Evolutionary conservation across 2,329 filamentous ascomycete genomes (phyloP), one percentile per base, ranked within the genome.

Genomic region (Ophiostoma ips): DNA sequence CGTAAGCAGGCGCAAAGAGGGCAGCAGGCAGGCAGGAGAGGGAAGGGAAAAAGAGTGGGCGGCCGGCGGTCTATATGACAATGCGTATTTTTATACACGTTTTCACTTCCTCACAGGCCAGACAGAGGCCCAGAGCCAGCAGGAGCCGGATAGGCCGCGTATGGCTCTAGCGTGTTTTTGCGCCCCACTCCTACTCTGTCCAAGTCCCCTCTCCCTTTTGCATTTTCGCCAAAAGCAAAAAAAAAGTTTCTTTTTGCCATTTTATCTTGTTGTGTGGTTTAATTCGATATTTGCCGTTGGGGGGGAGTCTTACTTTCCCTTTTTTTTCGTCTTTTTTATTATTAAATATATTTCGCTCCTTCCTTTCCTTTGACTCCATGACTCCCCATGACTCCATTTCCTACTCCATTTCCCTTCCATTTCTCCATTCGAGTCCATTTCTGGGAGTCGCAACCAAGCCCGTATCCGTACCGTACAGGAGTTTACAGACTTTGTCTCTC

Each of bases 81-180:
- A 51, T 55, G 52, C 54, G 56, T 60, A 60, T 60, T 60, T 61
- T 60, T 61, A 60, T 60, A 61, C 58, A 59, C 59, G 55, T 53
- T 56, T 54, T 53, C 48, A 49, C 48, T 55, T 44, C 24, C 46
- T 46, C 38, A 36, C n/a, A 19, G 28, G 24, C 24, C 37, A 24
- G 30, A 4, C 5, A 28, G 24, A 4, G n/a, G 24, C 24, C 24
- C 45, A 30, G 15, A 24, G 16, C 24, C 19, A 49, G 33, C 48
- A 51, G 37, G 34, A 50, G 38, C 52, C 49, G 51, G 48, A 47
- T 51, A 45, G 53, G 50, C 50, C 53, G 52, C 55, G 50, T 53
- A 56, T 50, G 53, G 52, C 43, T 50, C 50, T 56, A 50, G 50
- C 52, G 51, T 35, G 24, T 21, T 40, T 40, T 46, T 12, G 44